Evolutionary conservation across 2,329 filamentous ascomycete genomes (phyloP), one percentile per base, ranked within the genome.

Genomic region (Cytospora piceicola): DNA sequence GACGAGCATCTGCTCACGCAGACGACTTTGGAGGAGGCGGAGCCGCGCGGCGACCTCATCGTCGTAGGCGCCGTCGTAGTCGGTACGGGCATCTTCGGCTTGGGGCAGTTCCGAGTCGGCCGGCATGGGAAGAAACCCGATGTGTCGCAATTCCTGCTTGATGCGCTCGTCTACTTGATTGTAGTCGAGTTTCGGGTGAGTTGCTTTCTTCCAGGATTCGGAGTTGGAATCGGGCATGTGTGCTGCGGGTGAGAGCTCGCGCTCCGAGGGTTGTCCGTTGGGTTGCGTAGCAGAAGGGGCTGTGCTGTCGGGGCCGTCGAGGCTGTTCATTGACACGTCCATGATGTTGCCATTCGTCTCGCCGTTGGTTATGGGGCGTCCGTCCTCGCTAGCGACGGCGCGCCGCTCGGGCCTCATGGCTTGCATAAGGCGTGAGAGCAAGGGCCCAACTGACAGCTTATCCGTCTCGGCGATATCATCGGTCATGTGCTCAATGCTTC

Each of bases 1-100:
- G 77, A 91, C 82, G 64, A 96, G 87, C 76, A 91, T 91, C 75
- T 95, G 90, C 66, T 93, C 88, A 70, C 92, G 90, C 2, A 99
- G 85, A 60, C 92, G 89, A 61, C 86, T 83, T 74, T 99, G 95
- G 1, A 99, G 83, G 29, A 93, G 87, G 14, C 95, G 93, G 27
- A 99, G 81, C 24, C 95, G 91, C 58, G 92, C 94, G 8, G 94
- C 92, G 49, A 99, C 91, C 76, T 97, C 94, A 75, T 99, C 95
- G 74, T 99, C 95, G 71, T 89, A 93, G 75, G 96, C 92, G 0
- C 88, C 90, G 72, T 96, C 92, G 77, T 94, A 98, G 70, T 97
- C 91, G 14, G 91, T 89, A 42, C 15, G 70, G 12, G 58, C 59
- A 58, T 66, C 58, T 58, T 68, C 66, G 34, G 59, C 61, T 39